A percentile compares a stretch with the other conserved stretches of the same genome.
These are phyloP conservation scores for Carallia pectinifolia DNA, from an alignment of 345 rosid genomes.

Conservation along the genomic window DNA sequence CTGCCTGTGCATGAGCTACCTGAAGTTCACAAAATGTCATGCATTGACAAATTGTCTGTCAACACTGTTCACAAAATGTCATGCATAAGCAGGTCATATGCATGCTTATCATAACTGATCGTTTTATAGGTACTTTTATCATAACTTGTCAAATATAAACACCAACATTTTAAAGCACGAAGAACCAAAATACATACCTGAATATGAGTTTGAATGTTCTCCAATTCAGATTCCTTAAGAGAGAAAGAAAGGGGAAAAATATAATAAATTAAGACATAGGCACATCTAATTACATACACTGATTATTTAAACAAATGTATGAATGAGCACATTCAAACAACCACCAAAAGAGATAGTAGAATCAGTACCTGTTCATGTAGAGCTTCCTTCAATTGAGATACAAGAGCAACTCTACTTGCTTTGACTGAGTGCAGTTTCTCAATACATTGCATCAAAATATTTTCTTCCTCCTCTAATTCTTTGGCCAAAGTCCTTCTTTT, in stretches of 20 bases:
- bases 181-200: slow-evolving; percentile 46
- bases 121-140: no score
- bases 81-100: neutral
- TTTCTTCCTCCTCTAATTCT: slow-evolving; percentile 77
- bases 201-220: slow-evolving; percentile 76
- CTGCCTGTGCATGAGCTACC: slow-evolving; percentile 78
- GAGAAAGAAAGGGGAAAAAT: neutral
- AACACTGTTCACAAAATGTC: slow-evolving; percentile 8
- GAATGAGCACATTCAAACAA: neutral
- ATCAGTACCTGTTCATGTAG: slow-evolving; percentile 65
- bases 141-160: neutral
- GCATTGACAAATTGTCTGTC: neutral
- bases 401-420: slow-evolving; percentile 67
- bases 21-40: slow-evolving; percentile 24
- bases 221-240: slow-evolving; percentile 79
- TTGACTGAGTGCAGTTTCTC: slow-evolving; percentile 82
- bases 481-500: slow-evolving; percentile 58
- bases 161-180: neutral
- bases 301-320: neutral
- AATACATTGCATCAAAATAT: slow-evolving; percentile 59
- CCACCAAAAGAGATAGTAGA: neutral
- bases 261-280: neutral
- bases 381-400: slow-evolving; percentile 80
- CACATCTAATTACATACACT: neutral
- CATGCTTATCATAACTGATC: neutral